phyloP scores from a whole-genome alignment of 139 green algal genomes.

The Coelastrella sp. region DNA sequence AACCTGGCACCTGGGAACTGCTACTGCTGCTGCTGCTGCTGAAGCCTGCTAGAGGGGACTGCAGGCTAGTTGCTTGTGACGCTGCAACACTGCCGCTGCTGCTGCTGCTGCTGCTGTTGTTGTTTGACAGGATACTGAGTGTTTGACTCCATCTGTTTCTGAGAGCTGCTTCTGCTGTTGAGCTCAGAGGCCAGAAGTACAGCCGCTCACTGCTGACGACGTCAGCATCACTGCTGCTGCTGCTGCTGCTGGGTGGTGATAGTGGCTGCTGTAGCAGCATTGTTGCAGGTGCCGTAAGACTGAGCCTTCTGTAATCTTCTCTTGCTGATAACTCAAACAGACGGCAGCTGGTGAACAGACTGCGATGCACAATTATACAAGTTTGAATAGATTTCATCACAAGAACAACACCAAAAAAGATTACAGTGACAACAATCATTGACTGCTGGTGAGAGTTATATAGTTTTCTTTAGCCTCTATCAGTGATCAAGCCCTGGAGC shows the following conservation, averaged over 20 bases:
- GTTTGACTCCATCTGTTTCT: background rate
- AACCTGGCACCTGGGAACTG: background rate
- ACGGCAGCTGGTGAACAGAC: constrained; percentile 50
- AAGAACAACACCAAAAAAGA: no score
- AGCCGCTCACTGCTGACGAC: background rate
- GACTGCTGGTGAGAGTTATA: background rate
- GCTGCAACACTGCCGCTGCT: background rate
- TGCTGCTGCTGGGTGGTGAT: constrained; percentile 10
- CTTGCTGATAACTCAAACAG: constrained; percentile 55
- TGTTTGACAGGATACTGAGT: background rate
- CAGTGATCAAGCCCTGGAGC: no score
- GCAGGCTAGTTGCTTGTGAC: no score
- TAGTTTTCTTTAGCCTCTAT: no score
- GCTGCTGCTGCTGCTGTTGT: constrained; percentile 22
- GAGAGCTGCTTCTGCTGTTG: background rate
- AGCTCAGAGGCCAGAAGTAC: constrained; percentile 62
- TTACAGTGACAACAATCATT: background rate
- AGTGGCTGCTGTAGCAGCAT: constrained; percentile 41
- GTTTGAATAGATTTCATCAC: background rate
- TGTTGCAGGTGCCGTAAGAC: constrained; percentile 35
- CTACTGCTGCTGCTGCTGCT: constrained; percentile 2
- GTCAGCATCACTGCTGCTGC: background rate
- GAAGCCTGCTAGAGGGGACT: background rate
- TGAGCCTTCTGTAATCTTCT: constrained; percentile 60
- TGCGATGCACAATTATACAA: no score